These are phyloP conservation scores for Ilyonectria destructans DNA, from an alignment of 2,329 filamentous ascomycete species.

Conservation along the genomic window DNA sequence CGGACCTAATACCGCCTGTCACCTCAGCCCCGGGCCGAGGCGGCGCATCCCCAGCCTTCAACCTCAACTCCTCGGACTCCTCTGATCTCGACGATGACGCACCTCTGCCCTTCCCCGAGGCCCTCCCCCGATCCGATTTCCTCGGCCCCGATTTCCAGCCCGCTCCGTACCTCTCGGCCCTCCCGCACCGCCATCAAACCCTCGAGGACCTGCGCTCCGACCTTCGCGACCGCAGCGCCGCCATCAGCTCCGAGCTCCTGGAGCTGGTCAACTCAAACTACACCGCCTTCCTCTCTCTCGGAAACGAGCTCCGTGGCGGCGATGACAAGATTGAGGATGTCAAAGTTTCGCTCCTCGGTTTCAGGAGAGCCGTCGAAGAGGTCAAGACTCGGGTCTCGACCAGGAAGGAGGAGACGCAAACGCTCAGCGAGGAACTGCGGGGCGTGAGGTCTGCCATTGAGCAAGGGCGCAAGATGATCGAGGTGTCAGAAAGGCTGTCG, in stretches of 20 bases:
- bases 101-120: slow-evolving; percentile 89
- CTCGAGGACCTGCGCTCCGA: slow-evolving; percentile 94
- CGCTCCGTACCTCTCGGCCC: slow-evolving; percentile 83
- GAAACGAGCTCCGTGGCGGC: slow-evolving; percentile 85
- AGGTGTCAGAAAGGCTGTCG: slow-evolving; percentile 75
- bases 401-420: slow-evolving; percentile 75
- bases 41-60: slow-evolving; percentile 56
- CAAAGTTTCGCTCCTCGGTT: slow-evolving; percentile 87
- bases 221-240: slow-evolving; percentile 83
- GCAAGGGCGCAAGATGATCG: slow-evolving; percentile 74
- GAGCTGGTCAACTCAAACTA: slow-evolving; percentile 98
- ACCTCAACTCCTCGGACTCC: slow-evolving; percentile 60
- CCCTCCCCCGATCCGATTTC: slow-evolving; percentile 88
- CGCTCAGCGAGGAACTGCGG: slow-evolving; percentile 77
- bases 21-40: slow-evolving; percentile 48
- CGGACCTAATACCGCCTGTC: slow-evolving; percentile 49
- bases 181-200: slow-evolving; percentile 92
- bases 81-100: slow-evolving; percentile 70
- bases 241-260: slow-evolving; percentile 88
- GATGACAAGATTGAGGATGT: slow-evolving; percentile 95
- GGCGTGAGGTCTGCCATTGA: slow-evolving; percentile 77
- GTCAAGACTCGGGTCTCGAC: slow-evolving; percentile 78
- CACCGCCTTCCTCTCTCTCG: slow-evolving; percentile 88
- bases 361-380: slow-evolving; percentile 85
- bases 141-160: slow-evolving; percentile 84